phyloP scores from a whole-genome alignment of 2,329 filamentous ascomycete species.

The Mycosphaerella arachidis region DNA sequence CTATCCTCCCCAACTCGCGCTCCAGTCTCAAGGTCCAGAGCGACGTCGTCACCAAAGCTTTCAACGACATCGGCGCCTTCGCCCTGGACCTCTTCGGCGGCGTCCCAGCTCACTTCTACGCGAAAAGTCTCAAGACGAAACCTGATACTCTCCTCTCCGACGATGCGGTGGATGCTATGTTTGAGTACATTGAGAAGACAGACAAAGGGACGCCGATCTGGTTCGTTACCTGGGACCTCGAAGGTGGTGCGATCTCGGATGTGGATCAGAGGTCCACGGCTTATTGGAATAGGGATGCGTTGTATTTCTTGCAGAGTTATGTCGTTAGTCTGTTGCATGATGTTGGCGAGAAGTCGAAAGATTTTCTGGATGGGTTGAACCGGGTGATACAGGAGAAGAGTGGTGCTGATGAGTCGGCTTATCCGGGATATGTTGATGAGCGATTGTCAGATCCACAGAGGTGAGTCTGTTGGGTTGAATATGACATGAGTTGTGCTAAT shows the following conservation, averaged over 20 bases:
- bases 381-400: constrained; percentile 7
- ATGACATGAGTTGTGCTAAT: neutral
- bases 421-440: constrained; percentile 24
- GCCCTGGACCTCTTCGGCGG: constrained; percentile 14
- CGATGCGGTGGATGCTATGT: constrained; percentile 17
- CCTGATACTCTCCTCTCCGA: constrained; percentile 14
- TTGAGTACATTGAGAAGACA: constrained; percentile 18
- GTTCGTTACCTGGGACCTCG: constrained; percentile 21
- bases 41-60: constrained; percentile 8
- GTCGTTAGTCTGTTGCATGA: constrained; percentile 10
- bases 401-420: constrained; percentile 17
- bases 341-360: constrained; percentile 8
- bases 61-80: constrained; percentile 11
- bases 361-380: constrained; percentile 17
- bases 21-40: constrained; percentile 11
- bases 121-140: constrained; percentile 15
- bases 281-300: constrained; percentile 21
- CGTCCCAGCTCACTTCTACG: constrained; percentile 22
- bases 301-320: constrained; percentile 19
- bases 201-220: constrained; percentile 14
- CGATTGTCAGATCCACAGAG: constrained; percentile 29
- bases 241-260: constrained; percentile 17
- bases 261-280: constrained; percentile 16
- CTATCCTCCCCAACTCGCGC: neutral
- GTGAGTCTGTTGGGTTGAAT: neutral